These are phyloP conservation scores for Rhizopus stolonifer DNA, from an alignment of 371 early-diverging fungal genomes.

Conservation along the genomic window DNA sequence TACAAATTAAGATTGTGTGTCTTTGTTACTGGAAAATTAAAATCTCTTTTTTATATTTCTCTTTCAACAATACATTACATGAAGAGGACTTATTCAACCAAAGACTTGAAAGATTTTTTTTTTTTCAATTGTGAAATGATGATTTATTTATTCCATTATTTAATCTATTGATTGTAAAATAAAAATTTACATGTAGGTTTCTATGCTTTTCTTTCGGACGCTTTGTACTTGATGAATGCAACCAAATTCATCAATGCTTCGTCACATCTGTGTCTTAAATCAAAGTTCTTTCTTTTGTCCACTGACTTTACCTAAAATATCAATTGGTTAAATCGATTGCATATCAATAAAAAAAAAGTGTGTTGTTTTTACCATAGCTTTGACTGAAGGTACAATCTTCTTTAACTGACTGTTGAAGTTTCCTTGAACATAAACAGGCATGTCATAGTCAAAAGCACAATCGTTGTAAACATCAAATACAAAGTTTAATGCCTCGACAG, in stretches of 20 bases:
- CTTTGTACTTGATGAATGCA: slow-evolving; percentile 87
- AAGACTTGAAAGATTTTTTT: slow-evolving; percentile 9
- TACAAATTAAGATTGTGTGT: too few relatives aligned
- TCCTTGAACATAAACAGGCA: slow-evolving; percentile 77
- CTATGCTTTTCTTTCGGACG: slow-evolving; percentile 28
- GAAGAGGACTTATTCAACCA: too few relatives aligned
- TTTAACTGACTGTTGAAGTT: slow-evolving; percentile 61
- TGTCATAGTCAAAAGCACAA: slow-evolving; percentile 80
- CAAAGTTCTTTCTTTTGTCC: slow-evolving; percentile 73
- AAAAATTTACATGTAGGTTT: neutral
- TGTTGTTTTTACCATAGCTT: slow-evolving; percentile 42
- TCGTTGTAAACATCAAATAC: slow-evolving; percentile 90
- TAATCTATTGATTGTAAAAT: neutral
- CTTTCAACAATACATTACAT: too few relatives aligned
- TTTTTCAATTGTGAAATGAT: neutral
- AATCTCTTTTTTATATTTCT: too few relatives aligned
- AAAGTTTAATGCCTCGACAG: slow-evolving; percentile 78
- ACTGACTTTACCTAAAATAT: slow-evolving; percentile 55
- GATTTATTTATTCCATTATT: too few relatives aligned
- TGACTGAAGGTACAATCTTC: slow-evolving; percentile 47
- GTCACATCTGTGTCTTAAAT: slow-evolving; percentile 77
- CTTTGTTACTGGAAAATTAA: too few relatives aligned
- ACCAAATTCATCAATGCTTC: slow-evolving; percentile 78
- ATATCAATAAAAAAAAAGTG: neutral
- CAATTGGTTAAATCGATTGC: too few relatives aligned